phyloP scores from a whole-genome alignment of 176 grass and related monocot genomes.

The Phragmites australis region DNA sequence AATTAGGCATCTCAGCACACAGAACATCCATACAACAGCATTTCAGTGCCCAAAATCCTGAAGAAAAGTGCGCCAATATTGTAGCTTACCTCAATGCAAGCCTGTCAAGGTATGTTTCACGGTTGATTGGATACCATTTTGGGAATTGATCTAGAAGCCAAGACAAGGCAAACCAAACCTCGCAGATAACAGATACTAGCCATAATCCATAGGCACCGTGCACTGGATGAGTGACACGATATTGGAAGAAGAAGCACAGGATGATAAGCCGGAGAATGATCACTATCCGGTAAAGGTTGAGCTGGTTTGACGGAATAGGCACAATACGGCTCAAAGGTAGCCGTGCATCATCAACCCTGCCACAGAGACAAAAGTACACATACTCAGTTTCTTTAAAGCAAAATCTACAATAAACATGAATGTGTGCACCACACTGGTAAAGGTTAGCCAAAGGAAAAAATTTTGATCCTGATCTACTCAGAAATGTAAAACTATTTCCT shows the following conservation, averaged over 20 bases:
- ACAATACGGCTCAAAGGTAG: conserved; percentile 89
- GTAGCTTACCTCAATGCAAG: conserved; percentile 82
- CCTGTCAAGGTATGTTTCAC: conserved; percentile 95
- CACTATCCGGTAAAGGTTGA: conserved; percentile 90
- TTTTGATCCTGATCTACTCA: not conserved
- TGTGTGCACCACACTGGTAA: not conserved
- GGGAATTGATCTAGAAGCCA: conserved; percentile 99
- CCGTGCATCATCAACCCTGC: conserved; percentile 96
- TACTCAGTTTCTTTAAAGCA: conserved; percentile 33
- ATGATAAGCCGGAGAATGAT: conserved; percentile 98
- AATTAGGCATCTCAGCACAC: conserved; percentile 23
- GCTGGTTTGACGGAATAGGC: conserved; percentile 88
- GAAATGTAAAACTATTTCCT: conserved; percentile 8
- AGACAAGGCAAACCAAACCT: conserved; percentile 98
- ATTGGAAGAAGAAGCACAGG: conserved; percentile 99
- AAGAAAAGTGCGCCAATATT: not conserved
- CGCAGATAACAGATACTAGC: conserved; percentile 97
- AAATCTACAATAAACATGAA: conserved; percentile 24
- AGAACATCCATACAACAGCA: conserved; percentile 11
- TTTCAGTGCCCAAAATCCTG: not conserved
- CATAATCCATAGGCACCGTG: conserved; percentile 87
- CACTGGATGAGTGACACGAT: conserved; percentile 96
- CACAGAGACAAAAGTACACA: conserved; percentile 40
- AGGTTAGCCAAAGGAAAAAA: not conserved
- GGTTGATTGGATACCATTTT: conserved; percentile 97